phyloP scores from a whole-genome alignment of 2,329 filamentous ascomycete genomes.

The Penicillium janthinellum region DNA sequence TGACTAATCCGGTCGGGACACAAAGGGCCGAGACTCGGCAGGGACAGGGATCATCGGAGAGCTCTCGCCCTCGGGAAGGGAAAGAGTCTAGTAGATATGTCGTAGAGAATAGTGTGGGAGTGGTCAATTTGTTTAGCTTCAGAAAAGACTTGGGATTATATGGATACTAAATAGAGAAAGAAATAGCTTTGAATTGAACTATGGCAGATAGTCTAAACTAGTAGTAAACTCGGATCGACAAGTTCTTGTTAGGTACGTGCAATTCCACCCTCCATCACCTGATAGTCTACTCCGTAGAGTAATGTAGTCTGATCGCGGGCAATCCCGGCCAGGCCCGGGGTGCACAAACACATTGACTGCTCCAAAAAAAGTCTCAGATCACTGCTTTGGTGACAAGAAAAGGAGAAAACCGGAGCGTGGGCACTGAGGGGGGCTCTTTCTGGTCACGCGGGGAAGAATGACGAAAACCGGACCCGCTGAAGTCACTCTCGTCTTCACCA shows the following conservation, averaged over 20 bases:
- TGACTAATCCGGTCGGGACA: conserved; percentile 5
- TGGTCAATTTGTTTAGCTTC: too few relatives aligned
- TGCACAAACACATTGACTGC: not conserved
- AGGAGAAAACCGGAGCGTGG: conserved; percentile 11
- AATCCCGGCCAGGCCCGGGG: not conserved
- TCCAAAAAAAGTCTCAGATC: not conserved
- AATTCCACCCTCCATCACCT: not conserved
- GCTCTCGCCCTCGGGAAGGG: not conserved
- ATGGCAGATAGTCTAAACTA: not conserved
- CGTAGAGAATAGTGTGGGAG: too few relatives aligned
- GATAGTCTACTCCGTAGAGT: not conserved
- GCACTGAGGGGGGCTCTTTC: not conserved
- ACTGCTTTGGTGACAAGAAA: not conserved
- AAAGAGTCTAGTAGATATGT: not conserved
- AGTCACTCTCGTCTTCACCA: conserved; percentile 12
- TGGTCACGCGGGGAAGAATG: conserved; percentile 7
- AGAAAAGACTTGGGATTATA: too few relatives aligned
- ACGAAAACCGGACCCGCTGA: conserved; percentile 8
- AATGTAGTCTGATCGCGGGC: not conserved
- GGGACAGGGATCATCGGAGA: conserved; percentile 2
- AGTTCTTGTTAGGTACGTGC: too few relatives aligned
- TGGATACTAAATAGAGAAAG: too few relatives aligned
- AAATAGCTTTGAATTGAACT: not conserved
- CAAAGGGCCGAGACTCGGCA: conserved; percentile 11
- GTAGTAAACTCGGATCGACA: not conserved